Evolutionary conservation across 1,284 basidiomycete genomes (phyloP).

Genomic region (Ceratobasidium theobromae): DNA sequence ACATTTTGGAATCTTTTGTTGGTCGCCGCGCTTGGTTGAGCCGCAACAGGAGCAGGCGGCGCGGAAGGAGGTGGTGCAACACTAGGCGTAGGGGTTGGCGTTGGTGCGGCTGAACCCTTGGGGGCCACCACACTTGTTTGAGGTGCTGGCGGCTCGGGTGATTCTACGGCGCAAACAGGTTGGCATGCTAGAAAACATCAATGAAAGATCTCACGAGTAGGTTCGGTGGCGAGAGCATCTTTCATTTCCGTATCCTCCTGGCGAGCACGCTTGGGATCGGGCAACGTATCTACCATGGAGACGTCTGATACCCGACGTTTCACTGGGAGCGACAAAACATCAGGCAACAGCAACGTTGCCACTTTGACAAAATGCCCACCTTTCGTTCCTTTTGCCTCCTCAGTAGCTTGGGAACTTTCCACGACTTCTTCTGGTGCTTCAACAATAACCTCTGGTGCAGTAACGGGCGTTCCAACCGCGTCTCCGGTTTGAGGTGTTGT

Average conservation of each 20-base stretch:
- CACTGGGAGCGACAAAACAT: neutral
- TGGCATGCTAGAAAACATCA: slow-evolving; percentile 12
- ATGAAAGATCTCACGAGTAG: slow-evolving; percentile 1
- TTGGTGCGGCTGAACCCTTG: slow-evolving; percentile 9
- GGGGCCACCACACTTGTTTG: slow-evolving; percentile 42
- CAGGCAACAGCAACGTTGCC: neutral
- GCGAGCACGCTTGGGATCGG: slow-evolving; percentile 15
- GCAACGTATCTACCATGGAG: slow-evolving; percentile 8
- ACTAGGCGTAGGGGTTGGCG: slow-evolving; percentile 25
- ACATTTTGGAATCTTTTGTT: slow-evolving; percentile 77
- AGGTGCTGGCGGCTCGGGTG: slow-evolving; percentile 38
- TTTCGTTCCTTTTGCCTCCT: slow-evolving; percentile 3
- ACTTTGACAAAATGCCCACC: neutral
- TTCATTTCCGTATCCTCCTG: slow-evolving; percentile 21
- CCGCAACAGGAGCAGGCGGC: slow-evolving; percentile 41
- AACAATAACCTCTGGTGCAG: neutral
- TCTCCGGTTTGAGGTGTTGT: neutral
- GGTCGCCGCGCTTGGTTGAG: slow-evolving; percentile 40
- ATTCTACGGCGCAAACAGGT: slow-evolving; percentile 33
- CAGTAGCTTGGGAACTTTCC: slow-evolving; percentile 14
- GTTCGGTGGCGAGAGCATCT: neutral
- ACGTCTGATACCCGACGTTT: slow-evolving; percentile 23
- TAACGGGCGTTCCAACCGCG: neutral
- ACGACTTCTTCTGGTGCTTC: neutral
- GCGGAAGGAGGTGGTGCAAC: slow-evolving; percentile 25